Evolutionary conservation across 345 rosid species (phyloP), one percentile per base, ranked within the genome.

Genomic region (Passiflora organensis): DNA sequence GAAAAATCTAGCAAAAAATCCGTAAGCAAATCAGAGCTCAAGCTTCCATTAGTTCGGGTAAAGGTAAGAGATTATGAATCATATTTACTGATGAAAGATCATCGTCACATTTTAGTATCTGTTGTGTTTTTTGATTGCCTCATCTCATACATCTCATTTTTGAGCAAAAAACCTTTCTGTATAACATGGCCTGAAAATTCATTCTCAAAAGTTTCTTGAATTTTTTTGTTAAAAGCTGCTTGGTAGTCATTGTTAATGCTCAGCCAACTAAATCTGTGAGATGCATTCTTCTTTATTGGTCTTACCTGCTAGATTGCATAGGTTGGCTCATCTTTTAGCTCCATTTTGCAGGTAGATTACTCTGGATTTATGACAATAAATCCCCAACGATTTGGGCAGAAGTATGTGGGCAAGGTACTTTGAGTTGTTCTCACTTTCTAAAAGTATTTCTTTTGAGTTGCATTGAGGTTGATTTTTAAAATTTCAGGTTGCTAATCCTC

Each of bases 341-440:
- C 8, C 49, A 45, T 65, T 70, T 63, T 46, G 60, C 85, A 88
- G 96, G 96, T 88, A 47, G 99, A 93, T 67, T 93, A 93, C 79
- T 89, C 99, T 37, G 99, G 95, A 53, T 93, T 86, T 65, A 93
- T 89, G 96, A 93, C 99, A 32, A 86, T 93, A 75, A 93, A 93
- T 82, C 95, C 99, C 70, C 99, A 93, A 69, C 81, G 87, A 61
- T 93, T 93, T 78, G 99, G 99, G 65, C 99, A 93, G 70, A 93
- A 93, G 67, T 93, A 82, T 77, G 99, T 93, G 48, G 95, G 99
- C 51, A 93, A 93, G 99, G 98, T 88, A 82, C 22, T 59, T 49
- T 43, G 56, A 18, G 17, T 68, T 55, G 17, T 15, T 59, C 58
- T 51, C 37, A 14, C 48, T 13, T 11, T 51, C 32, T 11, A 56